Percentiles rank a stretch among this genome's conserved stretches.
Conservation (phyloP, 306 rosid species). For the Carpinus viminea region DNA sequence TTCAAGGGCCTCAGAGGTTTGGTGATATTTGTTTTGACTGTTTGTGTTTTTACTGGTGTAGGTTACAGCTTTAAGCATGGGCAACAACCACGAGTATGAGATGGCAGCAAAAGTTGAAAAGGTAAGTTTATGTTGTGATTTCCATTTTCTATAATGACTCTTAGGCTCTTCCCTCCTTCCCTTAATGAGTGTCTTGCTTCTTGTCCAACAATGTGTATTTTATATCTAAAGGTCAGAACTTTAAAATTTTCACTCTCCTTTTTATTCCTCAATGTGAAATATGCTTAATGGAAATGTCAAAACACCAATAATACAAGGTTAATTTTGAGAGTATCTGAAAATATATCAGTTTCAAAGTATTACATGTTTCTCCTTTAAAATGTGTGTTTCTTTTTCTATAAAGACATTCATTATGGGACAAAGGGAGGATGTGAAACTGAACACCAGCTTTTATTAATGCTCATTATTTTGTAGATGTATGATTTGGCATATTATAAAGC, state of each 20-base stretch:
- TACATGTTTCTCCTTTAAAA: not conserved
- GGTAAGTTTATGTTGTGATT: conserved; percentile 37
- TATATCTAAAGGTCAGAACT: too few relatives aligned
- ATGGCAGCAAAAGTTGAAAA: conserved; percentile 88
- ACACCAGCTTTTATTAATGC: not conserved
- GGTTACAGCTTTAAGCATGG: conserved; percentile 89
- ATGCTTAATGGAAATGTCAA: not conserved
- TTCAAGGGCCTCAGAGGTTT: conserved; percentile 4
- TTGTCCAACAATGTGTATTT: too few relatives aligned
- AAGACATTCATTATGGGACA: not conserved
- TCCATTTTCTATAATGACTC: conserved; percentile 21
- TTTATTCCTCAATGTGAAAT: too few relatives aligned
- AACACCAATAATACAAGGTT: not conserved
- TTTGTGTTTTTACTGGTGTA: conserved; percentile 36
- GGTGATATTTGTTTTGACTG: conserved; percentile 13
- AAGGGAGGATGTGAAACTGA: not conserved
- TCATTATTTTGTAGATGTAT: conserved; percentile 54
- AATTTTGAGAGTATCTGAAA: not conserved
- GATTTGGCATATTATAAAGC: conserved; percentile 89
- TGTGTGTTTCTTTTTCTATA: not conserved
- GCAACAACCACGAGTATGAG: conserved; percentile 76
- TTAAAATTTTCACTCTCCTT: too few relatives aligned
- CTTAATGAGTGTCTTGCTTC: not conserved
- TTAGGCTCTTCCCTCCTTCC: not conserved
- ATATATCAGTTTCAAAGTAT: not conserved